Evolutionary conservation across 2,329 filamentous ascomycete genomes (phyloP), one percentile per base, ranked within the genome.

Genomic region (Ascomycota sp.): DNA sequence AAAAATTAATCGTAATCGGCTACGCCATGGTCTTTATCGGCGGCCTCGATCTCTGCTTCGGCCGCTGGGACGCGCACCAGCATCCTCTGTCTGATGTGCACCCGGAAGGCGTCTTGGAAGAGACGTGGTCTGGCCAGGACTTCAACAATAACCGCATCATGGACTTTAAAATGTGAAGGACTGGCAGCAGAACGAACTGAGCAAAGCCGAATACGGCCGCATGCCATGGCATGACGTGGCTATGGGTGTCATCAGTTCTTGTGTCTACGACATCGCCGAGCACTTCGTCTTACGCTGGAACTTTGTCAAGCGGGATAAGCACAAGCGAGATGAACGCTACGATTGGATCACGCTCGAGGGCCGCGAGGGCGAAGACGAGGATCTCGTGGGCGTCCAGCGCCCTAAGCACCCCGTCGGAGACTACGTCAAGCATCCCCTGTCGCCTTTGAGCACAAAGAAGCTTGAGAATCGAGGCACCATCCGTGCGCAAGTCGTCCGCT

Each of bases 151-250:
- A 93, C 49, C 72, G 86, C 23, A 75, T 95, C 41, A 79, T 92
- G 75, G 89, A 98, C 44, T 98, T 95, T 48, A 66, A 94, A 42
- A 75, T 21, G 89, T 95, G 2, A 52, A 79, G 20, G 76, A 94
- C 45, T 95, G 86, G 86, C 82, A 89, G 51, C 69, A 76, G 29
- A 95, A 98, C 40, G 82, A 93, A 48, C 59, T 95, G 11, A 82
- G 74, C 50, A 95, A 95, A 53, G 73, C 77, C 3, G 81, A 93
- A 29, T 91, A 75, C 42, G 85, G 85, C 7, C 75, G 89, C 20
- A 95, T 98, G 89, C 86, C 86, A 0, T 98, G 89, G 89, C 85
- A 95, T 46, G 89, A 98, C 48, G 83, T 94, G 3, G 66, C 80
- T 8, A 91, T 95, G 78, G 83, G 77, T 9, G 42, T 94, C n/a